A percentile compares a stretch with the other conserved stretches of the same genome.
These are phyloP conservation scores for Combretum micranthum DNA, from an alignment of 345 rosid species.

Conservation along the genomic window DNA sequence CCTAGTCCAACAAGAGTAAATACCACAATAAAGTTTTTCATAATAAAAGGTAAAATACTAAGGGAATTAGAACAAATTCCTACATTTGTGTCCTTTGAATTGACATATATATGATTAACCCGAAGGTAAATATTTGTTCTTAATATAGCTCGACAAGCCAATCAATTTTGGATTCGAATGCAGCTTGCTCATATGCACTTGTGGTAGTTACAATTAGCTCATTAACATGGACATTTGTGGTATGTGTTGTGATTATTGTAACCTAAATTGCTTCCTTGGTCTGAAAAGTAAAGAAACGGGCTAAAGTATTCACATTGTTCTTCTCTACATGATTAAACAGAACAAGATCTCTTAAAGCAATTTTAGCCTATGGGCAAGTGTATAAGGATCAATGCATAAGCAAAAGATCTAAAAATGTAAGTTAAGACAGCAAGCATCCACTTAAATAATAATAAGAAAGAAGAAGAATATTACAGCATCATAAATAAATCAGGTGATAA, in stretches of 20 bases:
- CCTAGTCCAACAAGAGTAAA: too few relatives aligned
- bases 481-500: too few relatives aligned
- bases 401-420: too few relatives aligned
- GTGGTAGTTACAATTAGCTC: constrained; percentile 81
- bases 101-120: constrained; percentile 87
- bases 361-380: constrained; percentile 56
- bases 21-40: too few relatives aligned
- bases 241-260: constrained; percentile 90
- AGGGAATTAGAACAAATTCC: constrained; percentile 1
- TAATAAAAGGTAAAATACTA: background rate
- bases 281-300: constrained; percentile 24
- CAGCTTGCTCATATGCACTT: constrained; percentile 90
- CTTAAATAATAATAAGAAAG: too few relatives aligned
- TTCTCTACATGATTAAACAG: constrained; percentile 96
- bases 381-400: too few relatives aligned
- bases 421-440: too few relatives aligned
- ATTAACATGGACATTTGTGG: constrained; percentile 93
- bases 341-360: constrained; percentile 89
- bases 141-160: constrained; percentile 99
- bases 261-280: constrained; percentile 97
- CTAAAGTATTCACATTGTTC: constrained; percentile 97
- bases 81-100: constrained; percentile 95
- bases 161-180: constrained; percentile 90
- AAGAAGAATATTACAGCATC: too few relatives aligned
- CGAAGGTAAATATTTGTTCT: constrained; percentile 96